These are phyloP conservation scores for Neltuma alba DNA, from an alignment of 306 rosid genomes.

Conservation along the genomic window DNA sequence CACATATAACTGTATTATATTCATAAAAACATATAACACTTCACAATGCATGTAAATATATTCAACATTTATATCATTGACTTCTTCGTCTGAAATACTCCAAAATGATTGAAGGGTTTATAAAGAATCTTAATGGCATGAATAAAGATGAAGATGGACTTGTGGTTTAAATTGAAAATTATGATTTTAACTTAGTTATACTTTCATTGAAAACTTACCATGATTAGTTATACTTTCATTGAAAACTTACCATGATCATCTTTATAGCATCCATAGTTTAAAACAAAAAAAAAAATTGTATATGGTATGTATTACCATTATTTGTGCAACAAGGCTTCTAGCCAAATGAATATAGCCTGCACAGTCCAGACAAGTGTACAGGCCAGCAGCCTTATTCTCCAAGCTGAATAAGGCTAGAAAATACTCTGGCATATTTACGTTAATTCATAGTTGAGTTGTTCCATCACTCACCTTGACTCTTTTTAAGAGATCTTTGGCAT, in stretches of 20 bases:
- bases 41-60: neutral
- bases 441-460: neutral
- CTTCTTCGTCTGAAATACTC: neutral
- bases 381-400: neutral
- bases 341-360: neutral
- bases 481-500: constrained; percentile 72
- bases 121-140: neutral
- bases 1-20: neutral
- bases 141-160: neutral
- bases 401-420: constrained; percentile 2
- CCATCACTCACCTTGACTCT: constrained; percentile 65
- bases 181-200: neutral
- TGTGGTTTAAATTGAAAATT: neutral
- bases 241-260: neutral
- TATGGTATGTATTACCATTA: neutral
- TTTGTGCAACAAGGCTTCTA: neutral
- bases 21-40: neutral
- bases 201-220: neutral
- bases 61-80: neutral
- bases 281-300: no score
- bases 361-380: neutral
- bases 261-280: neutral
- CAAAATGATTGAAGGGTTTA: neutral
- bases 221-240: neutral
- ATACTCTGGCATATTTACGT: neutral